Base-by-base conservation (phyloP, 2,329 filamentous ascomycete species). In the Stagonosporopsis tanaceti region DNA sequence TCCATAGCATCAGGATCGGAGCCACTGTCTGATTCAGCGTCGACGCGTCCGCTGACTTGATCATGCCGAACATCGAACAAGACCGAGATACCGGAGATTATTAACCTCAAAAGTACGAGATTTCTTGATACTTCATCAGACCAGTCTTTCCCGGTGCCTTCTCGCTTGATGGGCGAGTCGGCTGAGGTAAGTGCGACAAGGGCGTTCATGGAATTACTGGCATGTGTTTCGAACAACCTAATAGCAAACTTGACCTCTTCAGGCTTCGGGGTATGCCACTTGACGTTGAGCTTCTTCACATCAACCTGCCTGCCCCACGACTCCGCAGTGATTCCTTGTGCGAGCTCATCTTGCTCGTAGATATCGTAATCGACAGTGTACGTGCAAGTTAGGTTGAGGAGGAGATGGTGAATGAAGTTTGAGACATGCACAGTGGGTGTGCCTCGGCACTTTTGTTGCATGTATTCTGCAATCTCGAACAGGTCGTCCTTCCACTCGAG, bases 141-240 rank as follows among this genome's bases (percentile, higher is more conserved):
- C 95, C 95, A 99, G 69, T 97, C 94, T 77, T 98, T 99, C 66
- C 96, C 96, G 74, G 94, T 97, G 35, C 95, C 95, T 65, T 93
- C 94, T 54, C 94, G 87, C 76, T 93, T 96, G 50, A 98, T 89
- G 2, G 88, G 89, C 1, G 93, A 89, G 34, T 89, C 85, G 42
- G 92, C 88, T 60, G 91, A 89, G 71, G 92, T 96, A n/a, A 99
- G 83, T 7, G 89, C 85, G 61, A 87, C 85, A 12, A 99, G 79
- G 60, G 92, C 87, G 56, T 88, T 81, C 59, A 94, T 85, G 2
- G 94, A 93, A 38, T 86, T 88, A 54, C 87, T 87, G 6, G 90
- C 89, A 76, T 98, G 93, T 1, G 89, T 89, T 64, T 93, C 88
- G 68, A 97, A 98, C 0, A 99, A 79, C 69, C 94, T 89, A 15